These are phyloP conservation scores for Globisporangium cylindrosporum DNA, from an alignment of 352 stramenopile genomes.

Conservation along the genomic window DNA sequence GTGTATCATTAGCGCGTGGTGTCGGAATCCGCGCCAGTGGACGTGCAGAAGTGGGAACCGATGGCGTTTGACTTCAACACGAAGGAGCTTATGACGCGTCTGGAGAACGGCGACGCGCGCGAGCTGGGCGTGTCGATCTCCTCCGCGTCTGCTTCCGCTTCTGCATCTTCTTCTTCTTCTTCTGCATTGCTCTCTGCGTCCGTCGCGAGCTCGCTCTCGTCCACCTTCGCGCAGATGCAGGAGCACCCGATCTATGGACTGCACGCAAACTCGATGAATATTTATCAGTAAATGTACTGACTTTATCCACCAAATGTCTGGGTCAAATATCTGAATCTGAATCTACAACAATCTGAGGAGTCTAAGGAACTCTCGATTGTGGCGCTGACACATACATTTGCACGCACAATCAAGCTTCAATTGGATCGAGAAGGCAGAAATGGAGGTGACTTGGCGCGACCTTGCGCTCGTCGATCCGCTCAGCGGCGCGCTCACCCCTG, in stretches of 20 bases:
- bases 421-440: conserved; percentile 16
- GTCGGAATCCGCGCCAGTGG: conserved; percentile 23
- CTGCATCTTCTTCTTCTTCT: conserved; percentile 4
- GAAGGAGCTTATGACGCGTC: conserved; percentile 41
- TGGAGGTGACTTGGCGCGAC: conserved; percentile 46
- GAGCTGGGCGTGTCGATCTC: conserved; percentile 64
- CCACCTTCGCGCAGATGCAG: conserved; percentile 16
- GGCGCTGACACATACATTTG: not conserved
- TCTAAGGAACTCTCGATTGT: not conserved
- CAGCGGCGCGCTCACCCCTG: conserved; percentile 30
- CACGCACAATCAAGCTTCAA: not conserved
- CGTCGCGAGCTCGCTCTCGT: conserved; percentile 10
- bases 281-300: conserved; percentile 3
- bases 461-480: conserved; percentile 36
- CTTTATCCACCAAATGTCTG: not conserved
- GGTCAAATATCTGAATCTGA: not conserved
- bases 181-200: not conserved
- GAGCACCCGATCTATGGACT: conserved; percentile 7
- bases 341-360: not conserved
- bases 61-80: conserved; percentile 58
- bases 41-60: conserved; percentile 55
- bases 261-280: conserved; percentile 6
- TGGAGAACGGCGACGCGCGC: conserved; percentile 53
- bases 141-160: conserved; percentile 7
- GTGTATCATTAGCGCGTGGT: conserved; percentile 27